These are phyloP conservation scores for Chrysoporthe austroafricana DNA, from an alignment of 2,329 filamentous ascomycete genomes.

Conservation along the genomic window DNA sequence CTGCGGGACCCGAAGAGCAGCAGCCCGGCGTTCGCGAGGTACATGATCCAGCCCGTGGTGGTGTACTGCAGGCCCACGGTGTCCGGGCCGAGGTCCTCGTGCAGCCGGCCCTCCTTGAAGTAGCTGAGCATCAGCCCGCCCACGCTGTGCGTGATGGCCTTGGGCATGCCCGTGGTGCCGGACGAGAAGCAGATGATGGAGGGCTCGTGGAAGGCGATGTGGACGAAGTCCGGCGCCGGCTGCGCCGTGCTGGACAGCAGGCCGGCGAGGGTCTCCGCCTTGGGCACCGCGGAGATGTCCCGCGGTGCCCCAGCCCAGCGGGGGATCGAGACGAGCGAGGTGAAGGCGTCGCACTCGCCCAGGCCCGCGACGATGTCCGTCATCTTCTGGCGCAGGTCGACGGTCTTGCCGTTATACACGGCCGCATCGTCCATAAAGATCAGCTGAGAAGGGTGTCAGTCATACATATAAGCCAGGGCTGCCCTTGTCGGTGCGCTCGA, in stretches of 20 bases:
- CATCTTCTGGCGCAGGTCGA: constrained; percentile 77
- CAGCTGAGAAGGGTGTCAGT: constrained; percentile 45
- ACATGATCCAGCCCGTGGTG: constrained; percentile 90
- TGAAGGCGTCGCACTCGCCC: constrained; percentile 61
- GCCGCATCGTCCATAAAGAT: constrained; percentile 85
- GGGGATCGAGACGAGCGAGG: constrained; percentile 66
- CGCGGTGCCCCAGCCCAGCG: constrained; percentile 61
- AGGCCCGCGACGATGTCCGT: constrained; percentile 66
- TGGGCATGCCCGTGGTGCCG: constrained; percentile 82
- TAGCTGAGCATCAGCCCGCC: constrained; percentile 63
- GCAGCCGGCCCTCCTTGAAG: constrained; percentile 62
- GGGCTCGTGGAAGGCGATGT: constrained; percentile 72
- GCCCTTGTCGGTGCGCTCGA: background rate
- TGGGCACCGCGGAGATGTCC: constrained; percentile 60
- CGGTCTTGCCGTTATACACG: constrained; percentile 76
- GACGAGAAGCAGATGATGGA: constrained; percentile 79
- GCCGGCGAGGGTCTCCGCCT: constrained; percentile 47
- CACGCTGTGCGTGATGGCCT: constrained; percentile 81
- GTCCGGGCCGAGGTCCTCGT: constrained; percentile 45
- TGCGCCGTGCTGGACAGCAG: constrained; percentile 46
- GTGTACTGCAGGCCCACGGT: constrained; percentile 59
- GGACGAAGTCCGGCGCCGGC: constrained; percentile 55
- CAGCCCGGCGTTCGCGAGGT: constrained; percentile 59
- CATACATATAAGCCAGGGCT: background rate
- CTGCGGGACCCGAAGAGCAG: constrained; percentile 27